phyloP scores from a whole-genome alignment of 2,329 filamentous ascomycete species.

The Pleomassaria siparia region DNA sequence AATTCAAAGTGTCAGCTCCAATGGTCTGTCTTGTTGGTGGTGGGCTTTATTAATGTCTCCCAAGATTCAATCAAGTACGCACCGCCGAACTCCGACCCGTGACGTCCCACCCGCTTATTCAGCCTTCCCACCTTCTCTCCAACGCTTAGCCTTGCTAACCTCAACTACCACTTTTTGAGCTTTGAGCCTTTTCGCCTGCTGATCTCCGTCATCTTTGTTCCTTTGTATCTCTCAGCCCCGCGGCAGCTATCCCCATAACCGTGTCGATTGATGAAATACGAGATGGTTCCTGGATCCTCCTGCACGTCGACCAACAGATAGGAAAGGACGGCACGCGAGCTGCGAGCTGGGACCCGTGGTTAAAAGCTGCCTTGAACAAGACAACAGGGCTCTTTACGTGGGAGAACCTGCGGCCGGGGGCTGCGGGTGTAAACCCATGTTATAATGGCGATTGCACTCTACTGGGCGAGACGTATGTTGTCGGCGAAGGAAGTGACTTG shows the following conservation, averaged over 20 bases:
- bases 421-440: constrained; percentile 54
- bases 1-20: no score
- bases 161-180: background rate
- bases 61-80: background rate
- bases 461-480: constrained; percentile 54
- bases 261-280: background rate
- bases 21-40: background rate
- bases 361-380: constrained; percentile 50
- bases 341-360: background rate
- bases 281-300: constrained; percentile 1
- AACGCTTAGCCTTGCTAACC: constrained; percentile 2
- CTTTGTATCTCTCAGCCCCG: background rate
- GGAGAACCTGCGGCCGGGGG: constrained; percentile 51
- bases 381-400: constrained; percentile 49
- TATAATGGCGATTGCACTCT: constrained; percentile 56
- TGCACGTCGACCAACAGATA: background rate
- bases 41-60: background rate
- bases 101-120: background rate
- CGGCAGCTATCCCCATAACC: background rate
- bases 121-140: constrained; percentile 9
- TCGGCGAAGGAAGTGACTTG: constrained; percentile 31
- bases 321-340: constrained; percentile 9
- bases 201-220: constrained; percentile 2
- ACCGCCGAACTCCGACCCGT: constrained; percentile 4
- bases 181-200: no score